Evolutionary conservation across 139 green algal genomes (phyloP), one percentile per base, ranked within the genome.

Genomic region (Volvox reticuliferus): DNA sequence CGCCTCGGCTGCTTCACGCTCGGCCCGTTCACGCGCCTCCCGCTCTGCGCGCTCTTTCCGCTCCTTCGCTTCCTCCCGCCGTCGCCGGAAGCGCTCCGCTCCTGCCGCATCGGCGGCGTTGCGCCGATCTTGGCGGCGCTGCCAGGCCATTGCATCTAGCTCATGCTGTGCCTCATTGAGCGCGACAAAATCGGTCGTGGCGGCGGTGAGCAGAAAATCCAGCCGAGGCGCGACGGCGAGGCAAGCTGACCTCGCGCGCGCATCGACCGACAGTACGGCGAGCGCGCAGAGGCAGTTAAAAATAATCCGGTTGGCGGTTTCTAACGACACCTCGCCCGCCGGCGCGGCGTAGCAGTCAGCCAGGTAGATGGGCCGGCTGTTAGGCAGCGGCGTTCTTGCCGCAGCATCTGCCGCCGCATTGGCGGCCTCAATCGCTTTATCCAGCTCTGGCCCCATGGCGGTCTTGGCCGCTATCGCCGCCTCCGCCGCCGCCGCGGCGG

Each of bases 251-350:
- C 91, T 73, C 24, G 91, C 91, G 20, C 26, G 44, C 6, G 44
- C 28, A 55, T 93, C 91, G 16, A 93, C 87, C 0, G 87, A 87
- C 87, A 93, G 82, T 55, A 93, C 87, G 1, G 55, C 82, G 32
- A 93, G 87, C n/a, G 91, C 91, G 14, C 87, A 88, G 61, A 93
- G 81, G 82, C 79, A 86, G 75, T 92, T 84, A 68, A 88, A 92
- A 32, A 80, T 63, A n/a, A 93, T 50, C 2, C 87, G 80, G 87
- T 93, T 93, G 80, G 86, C 69, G n/a, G 86, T 65, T 28, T 67
- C 73, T 21, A 90, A 55, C 9, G 86, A 90, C 1, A 90, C 86
- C 86, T 90, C 36, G 21, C 86, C 86, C 12, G 50, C n/a, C 21
- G 86, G 71, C 21, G 50, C 36, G 21, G 30, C 50, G 73, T 84